A percentile compares a stretch with the other conserved stretches of the same genome.
Conservation (phyloP, 352 stramenopile genomes). For the Globisporangium carolinianum region DNA sequence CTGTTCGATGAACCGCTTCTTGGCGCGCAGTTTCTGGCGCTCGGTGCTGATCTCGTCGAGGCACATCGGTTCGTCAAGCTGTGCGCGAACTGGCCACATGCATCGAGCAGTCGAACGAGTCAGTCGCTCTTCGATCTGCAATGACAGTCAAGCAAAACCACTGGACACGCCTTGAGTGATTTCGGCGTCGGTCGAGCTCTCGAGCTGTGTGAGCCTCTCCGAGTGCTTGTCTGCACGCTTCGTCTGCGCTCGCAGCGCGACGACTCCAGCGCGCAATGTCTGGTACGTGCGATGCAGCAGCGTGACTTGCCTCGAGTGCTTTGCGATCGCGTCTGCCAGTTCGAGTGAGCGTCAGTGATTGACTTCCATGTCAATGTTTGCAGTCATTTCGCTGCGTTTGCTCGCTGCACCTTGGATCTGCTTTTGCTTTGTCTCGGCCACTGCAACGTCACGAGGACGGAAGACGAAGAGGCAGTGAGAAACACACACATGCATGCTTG, state of each 20-base stretch:
- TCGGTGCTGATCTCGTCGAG: constrained; percentile 18
- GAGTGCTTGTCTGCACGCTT: constrained; percentile 13
- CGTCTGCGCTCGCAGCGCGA: constrained; percentile 25
- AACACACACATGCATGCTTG: too few species aligned
- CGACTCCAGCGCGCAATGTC: constrained; percentile 20
- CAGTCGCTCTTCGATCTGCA: not conserved
- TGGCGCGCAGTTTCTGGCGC: constrained; percentile 36
- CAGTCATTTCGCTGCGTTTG: too few species aligned
- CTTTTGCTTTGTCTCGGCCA: constrained; percentile 32
- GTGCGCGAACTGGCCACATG: constrained; percentile 9
- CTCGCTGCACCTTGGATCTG: constrained; percentile 24
- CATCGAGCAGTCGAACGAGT: not conserved
- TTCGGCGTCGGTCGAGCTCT: constrained; percentile 13
- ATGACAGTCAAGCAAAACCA: not conserved
- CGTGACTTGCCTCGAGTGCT: constrained; percentile 29
- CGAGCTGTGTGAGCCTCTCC: constrained; percentile 15
- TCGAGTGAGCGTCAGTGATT: too few species aligned
- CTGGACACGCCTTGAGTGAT: constrained; percentile 12
- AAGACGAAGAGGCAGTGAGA: too few species aligned
- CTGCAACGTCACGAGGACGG: constrained; percentile 11
- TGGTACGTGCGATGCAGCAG: constrained; percentile 24
- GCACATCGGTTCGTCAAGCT: constrained; percentile 16
- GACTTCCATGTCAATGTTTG: too few species aligned
- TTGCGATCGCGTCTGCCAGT: constrained; percentile 22
- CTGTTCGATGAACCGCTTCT: constrained; percentile 36